Evolutionary conservation across 768 basidiomycete genomes (phyloP), one percentile per base, ranked within the genome.

Genomic region (Pleurotus ostreatus): DNA sequence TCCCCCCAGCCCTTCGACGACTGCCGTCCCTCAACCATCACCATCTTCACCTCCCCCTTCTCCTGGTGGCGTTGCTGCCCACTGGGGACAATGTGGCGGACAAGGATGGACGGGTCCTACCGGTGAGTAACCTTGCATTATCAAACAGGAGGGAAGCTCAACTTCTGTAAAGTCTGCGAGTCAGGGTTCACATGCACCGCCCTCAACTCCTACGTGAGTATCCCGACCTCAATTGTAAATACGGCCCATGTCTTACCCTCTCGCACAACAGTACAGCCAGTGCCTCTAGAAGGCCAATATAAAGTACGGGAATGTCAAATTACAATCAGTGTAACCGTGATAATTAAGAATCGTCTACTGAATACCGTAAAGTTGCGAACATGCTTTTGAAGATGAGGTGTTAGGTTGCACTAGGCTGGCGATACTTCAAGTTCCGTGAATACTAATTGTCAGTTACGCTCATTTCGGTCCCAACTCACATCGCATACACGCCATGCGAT

Each of bases 211-310:
- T 67, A 64, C 44, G 66, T 68, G 43, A 43, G 57, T 57, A 8
- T 38, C 15, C n/a, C 45, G 20, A 52, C 54, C 13, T 30, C 11
- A 11, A 6, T 15, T 15, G 0, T 20, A 16, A 13, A 23, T 23
- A 23, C 8, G 13, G 2, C 16, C 22, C 16, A 55, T 40, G 41
- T 26, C 38, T 39, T 22, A n/a, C n/a, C 15, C 16, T n/a, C 40
- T 76, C 58, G 75, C 13, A 11, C 18, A 23, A 55, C 62, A 72
- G 71, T 72, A 70, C 63, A 70, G 68, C 55, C 71, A 72, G 60
- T 72, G 71, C 56, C 49, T 70, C 16, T 55, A 55, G 30, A 53
- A 16, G 37, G 48, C 22, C 9, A 58, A 41, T 30, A 26, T 30
- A 15, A 20, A 34, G 18, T 44, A 44, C 12, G n/a, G 12, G 20